Base-by-base conservation (phyloP, 768 basidiomycete genomes). In the Cyclocybe cylindracea region DNA sequence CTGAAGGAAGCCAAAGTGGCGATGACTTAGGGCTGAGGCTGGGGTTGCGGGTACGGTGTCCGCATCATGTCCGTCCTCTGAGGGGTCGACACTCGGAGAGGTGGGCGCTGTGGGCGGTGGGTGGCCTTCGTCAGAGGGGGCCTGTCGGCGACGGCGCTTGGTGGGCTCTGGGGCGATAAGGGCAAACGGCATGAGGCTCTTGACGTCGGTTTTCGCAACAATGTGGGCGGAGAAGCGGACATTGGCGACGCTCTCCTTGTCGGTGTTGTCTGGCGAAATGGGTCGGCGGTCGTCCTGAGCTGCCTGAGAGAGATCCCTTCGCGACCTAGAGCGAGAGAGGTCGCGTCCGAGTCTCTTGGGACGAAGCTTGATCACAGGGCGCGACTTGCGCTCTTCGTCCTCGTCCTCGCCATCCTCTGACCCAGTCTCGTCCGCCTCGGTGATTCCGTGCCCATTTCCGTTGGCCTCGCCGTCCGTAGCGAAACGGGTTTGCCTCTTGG, bases 291-390 rank as follows among this genome's bases (percentile, higher is more conserved):
- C 77, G 55, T 86, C 84, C 40, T 78, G 75, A 11, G 78, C 54
- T 41, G 77, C 80, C 58, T 80, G 70, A 31, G 82, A 79, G 10
- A 89, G 73, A 54, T 88, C 86, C 39, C 86, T 78, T 41, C 89
- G 85, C 44, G 90, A 86, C 41, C 87, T 83, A 34, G 89, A 91
- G 19, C 85, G 83, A 19, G 88, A 88, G 11, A 76, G 69, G 10
- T 65, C 58, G 24, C 75, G 73, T 10, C 66, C 65, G 51, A 76
- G 76, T 32, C 85, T 80, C 40, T 78, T 65, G 6, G 76, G 66
- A 18, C 83, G 84, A 45, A 90, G 75, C 66, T 87, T 91, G 70
- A 93, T 88, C 35, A 92, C 84, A 0, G 86, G 78, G n/a, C 91
- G 84, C 8, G 88, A 79, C 33, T 70, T 65, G 33, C 89, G 78